Evolutionary conservation across 208 protist species (phyloP).

Genomic region (Leishmania gerbilli): DNA sequence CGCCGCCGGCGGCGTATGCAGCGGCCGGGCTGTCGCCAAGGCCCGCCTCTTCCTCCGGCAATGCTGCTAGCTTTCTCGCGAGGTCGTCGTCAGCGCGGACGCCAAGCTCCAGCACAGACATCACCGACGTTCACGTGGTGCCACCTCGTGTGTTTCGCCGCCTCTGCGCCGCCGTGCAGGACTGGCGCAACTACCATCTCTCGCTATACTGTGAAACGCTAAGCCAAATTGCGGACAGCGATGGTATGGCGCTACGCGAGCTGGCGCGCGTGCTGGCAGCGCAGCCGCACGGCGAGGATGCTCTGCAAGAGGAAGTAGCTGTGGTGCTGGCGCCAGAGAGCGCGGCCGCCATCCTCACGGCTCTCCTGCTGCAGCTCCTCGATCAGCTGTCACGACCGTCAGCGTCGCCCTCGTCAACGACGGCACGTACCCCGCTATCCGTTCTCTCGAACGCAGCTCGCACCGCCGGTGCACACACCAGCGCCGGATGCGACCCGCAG

Average conservation of each 20-base stretch:
- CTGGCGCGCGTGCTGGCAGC: slow-evolving; percentile 5
- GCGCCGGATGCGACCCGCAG: not conserved
- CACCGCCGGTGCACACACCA: not conserved
- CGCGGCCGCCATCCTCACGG: slow-evolving; percentile 48
- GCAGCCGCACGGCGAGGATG: slow-evolving; percentile 4
- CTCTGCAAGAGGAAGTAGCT: not conserved
- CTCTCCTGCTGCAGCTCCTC: slow-evolving; percentile 40
- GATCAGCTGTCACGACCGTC: not conserved
- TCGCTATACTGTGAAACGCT: slow-evolving; percentile 65
- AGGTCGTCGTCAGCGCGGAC: not conserved
- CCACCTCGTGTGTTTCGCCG: not conserved
- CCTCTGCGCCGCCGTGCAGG: slow-evolving; percentile 18
- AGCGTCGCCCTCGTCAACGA: too few relatives aligned
- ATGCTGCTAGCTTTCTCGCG: not conserved
- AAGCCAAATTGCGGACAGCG: slow-evolving; percentile 18
- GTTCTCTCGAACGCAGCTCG: not conserved
- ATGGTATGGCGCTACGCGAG: slow-evolving; percentile 32
- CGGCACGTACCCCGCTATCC: not conserved
- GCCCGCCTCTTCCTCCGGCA: not conserved
- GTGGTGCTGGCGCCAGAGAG: slow-evolving; percentile 60
- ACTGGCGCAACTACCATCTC: slow-evolving; percentile 63
- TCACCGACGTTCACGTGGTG: not conserved
- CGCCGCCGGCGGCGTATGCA: slow-evolving; percentile 1
- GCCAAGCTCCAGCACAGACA: not conserved
- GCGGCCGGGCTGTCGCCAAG: slow-evolving; percentile 5